Base-by-base conservation (phyloP, 805 yeast genomes). In the Pichia heedii region DNA sequence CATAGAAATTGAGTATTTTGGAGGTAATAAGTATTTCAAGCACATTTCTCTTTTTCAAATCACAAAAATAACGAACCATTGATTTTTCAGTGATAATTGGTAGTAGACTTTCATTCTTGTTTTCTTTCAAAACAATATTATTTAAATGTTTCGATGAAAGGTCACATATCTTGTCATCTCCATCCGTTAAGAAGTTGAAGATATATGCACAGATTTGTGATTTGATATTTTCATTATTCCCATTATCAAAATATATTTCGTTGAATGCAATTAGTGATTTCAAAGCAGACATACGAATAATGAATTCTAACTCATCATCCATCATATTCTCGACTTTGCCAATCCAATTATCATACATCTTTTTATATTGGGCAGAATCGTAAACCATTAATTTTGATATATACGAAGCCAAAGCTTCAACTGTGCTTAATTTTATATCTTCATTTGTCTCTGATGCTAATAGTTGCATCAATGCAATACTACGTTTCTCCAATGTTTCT, bases 161-260 rank as follows among this genome's bases (percentile, higher is more conserved):
- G 1, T 61, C 59, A 44, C 94, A 65, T 6, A 84, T 61, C 13
- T 70, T 77, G 12, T 68, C 75, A 51, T 82, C 90, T 53, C 85
- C 95, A 58, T 86, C 95, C 41, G 62, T 62, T 21, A 81, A 55
- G 48, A 64, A 69, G 13, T 60, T 55, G 45, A 66, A 67, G 5
- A 51, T 35, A 15, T 36, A 41, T 3, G 43, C 49, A 11, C 33
- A n/a, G 5, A 49, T 33, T 18, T 35, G 16, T 9, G 45, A 32
- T 33, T 42, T 42, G 13, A 42, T 42, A 3, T 30, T 19, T 2
- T 44, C 45, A 13, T 37, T 24, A 3, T 37, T 22, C 3, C 48
- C 42, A 20, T n/a, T 30, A 10, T 4, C 18, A 13, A 13, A n/a
- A 24, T 41, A 45, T 1, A 49, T 42, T 26, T 46, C 44, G 38